Base-by-base conservation (phyloP, 305 asterid species). In the Petunia hybrid region DNA sequence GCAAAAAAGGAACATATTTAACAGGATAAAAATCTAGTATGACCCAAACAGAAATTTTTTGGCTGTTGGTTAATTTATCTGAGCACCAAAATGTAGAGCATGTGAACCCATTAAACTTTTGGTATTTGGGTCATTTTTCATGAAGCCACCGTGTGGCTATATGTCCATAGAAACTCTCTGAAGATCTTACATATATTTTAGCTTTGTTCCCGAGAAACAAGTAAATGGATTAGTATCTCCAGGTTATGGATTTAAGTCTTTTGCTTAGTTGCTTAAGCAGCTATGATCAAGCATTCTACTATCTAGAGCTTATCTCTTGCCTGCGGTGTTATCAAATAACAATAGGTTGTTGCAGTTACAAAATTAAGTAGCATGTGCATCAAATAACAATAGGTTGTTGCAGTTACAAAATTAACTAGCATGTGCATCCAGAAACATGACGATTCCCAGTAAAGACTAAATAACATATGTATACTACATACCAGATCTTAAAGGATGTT, bases 271-370 rank as follows among this genome's bases (percentile, higher is more conserved):
- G 65, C 65, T 22, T 45, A 46, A 1, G n/a, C 1, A 0, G 60
- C 60, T 43, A 70, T 70, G 45, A 10, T 45, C 60, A 70, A 10
- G 22, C 22, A 70, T 70, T 70, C 41, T 22, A 43, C 59, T 70
- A 31, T 5, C 42, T 70, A 70, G 41, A 22, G 42, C n/a, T 31
- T 46, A 31, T 10, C 45, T 46, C 41, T 42, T 43, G 42, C 77
- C 77, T 45, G 31, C 31, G 31, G 31, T 22, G 31, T 22, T 14
- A 51, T 10, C 56, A 51, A 51, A 51, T 9, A 51, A 46, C 22
- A 46, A 6, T 45, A 70, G 60, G n/a, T 45, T 22, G 9, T 42
- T 53, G 39, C 56, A 42, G 39, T 43, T 42, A 46, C 35, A 45
- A 55, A 68, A 68, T 67, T 45, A 45, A 69, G 76, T 69, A 14